Conservation (phyloP, 164 flowering plant species). For the Litsea cubeba region DNA sequence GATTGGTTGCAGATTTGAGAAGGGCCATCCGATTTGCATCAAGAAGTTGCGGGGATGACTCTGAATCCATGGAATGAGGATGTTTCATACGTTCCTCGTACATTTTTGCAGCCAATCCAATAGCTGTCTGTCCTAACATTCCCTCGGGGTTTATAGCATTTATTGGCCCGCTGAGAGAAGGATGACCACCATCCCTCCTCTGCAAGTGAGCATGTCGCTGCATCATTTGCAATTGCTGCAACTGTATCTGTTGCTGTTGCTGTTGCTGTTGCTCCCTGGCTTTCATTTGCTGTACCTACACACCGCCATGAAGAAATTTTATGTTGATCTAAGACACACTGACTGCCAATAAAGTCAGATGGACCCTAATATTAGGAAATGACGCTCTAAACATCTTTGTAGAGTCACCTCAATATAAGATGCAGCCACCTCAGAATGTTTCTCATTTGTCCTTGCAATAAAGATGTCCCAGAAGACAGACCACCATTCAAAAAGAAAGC, state of each 20-base stretch:
- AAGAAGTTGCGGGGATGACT: constrained; percentile 57
- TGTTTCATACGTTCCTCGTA: constrained; percentile 72
- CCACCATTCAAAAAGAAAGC: constrained; percentile 97
- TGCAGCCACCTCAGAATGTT: constrained; percentile 84
- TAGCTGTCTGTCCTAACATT: constrained; percentile 71
- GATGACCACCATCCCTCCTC: constrained; percentile 61
- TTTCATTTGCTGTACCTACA: constrained; percentile 61
- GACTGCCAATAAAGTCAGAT: neutral
- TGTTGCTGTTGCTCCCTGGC: constrained; percentile 58
- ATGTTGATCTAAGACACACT: neutral
- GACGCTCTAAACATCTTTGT: neutral
- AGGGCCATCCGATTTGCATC: constrained; percentile 81
- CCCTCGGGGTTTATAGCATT: constrained; percentile 61
- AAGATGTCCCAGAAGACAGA: constrained; percentile 93
- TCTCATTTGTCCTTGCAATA: constrained; percentile 78
- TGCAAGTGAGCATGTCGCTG: constrained; percentile 72
- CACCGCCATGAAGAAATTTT: neutral
- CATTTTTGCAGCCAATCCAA: constrained; percentile 70
- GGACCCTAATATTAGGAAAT: neutral
- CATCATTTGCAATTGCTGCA: constrained; percentile 76
- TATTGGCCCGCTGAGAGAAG: constrained; percentile 54
- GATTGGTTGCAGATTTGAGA: constrained; percentile 64
- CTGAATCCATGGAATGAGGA: constrained; percentile 67
- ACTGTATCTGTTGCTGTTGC: constrained; percentile 54
- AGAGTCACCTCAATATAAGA: constrained; percentile 69